Evolutionary conservation across 2,329 filamentous ascomycete species (phyloP).

Genomic region (Blastomyces percursus): DNA sequence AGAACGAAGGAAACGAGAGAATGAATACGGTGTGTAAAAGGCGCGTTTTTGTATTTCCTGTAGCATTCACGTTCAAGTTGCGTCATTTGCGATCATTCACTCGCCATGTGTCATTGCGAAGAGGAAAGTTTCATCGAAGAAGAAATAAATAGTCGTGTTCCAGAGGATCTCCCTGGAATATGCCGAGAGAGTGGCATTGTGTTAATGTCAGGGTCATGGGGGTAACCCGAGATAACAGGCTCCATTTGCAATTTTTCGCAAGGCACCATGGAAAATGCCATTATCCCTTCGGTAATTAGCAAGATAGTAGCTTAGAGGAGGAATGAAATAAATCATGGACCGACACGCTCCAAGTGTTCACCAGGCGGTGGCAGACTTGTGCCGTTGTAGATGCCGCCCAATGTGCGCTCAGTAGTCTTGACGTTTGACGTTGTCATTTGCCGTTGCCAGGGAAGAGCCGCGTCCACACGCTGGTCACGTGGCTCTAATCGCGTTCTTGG

Average conservation of each 20-base stretch:
- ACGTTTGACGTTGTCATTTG: not conserved
- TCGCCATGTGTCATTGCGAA: not conserved
- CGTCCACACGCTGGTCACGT: not conserved
- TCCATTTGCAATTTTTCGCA: not conserved
- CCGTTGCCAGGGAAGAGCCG: not conserved
- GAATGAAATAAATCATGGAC: not conserved
- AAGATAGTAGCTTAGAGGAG: not conserved
- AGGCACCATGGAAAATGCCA: not conserved
- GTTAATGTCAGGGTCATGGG: not conserved
- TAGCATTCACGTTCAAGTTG: not conserved
- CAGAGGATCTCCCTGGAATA: not conserved
- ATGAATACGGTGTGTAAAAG: not conserved
- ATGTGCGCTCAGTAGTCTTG: not conserved
- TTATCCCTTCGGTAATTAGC: not conserved
- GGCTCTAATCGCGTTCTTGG: not conserved
- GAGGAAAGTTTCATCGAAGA: not conserved
- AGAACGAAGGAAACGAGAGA: not conserved
- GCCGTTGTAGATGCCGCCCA: not conserved
- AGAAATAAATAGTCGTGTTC: not conserved
- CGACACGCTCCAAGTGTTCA: not conserved
- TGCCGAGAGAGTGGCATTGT: not conserved
- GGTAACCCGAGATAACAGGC: not conserved
- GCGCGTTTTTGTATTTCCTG: not conserved
- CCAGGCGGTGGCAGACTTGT: no score
- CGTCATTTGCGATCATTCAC: not conserved